Conservation (phyloP, 2,329 filamentous ascomycete species). For the Phialophora expanda region DNA sequence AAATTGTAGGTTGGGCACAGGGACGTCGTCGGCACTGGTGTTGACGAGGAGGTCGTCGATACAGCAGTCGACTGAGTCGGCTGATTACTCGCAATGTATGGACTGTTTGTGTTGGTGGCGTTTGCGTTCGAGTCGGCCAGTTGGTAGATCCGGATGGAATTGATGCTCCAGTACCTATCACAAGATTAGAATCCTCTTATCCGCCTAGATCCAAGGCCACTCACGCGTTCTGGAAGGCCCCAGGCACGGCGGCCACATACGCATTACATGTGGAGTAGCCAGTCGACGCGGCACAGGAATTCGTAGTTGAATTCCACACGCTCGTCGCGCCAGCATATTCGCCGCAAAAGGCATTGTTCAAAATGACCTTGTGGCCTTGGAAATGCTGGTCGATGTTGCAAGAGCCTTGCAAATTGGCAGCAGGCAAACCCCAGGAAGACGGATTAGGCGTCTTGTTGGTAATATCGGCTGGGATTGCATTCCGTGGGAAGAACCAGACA, state of each 20-base stretch:
- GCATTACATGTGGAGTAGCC: conserved; percentile 33
- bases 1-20: conserved; percentile 38
- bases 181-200: background rate
- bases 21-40: conserved; percentile 26
- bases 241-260: conserved; percentile 36
- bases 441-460: conserved; percentile 49
- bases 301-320: conserved; percentile 35
- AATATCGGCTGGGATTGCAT: conserved; percentile 52
- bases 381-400: conserved; percentile 73
- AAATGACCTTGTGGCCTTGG: conserved; percentile 69
- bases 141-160: conserved; percentile 39
- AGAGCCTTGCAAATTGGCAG: conserved; percentile 66
- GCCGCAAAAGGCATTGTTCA: conserved; percentile 82
- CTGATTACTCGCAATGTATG: conserved; percentile 36
- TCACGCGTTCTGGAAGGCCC: conserved; percentile 35
- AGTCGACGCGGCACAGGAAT: conserved; percentile 31
- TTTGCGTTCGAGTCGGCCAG: conserved; percentile 26
- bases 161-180: conserved; percentile 37
- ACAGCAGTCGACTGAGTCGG: conserved; percentile 26
- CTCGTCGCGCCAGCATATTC: conserved; percentile 72
- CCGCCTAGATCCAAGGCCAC: background rate
- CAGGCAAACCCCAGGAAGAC: conserved; percentile 49
- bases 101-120: conserved; percentile 13
- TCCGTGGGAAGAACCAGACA: conserved; percentile 54
- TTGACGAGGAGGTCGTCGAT: conserved; percentile 17